These are phyloP conservation scores for Ramichloridium luteum DNA, from an alignment of 2,329 filamentous ascomycete species.

Conservation along the genomic window DNA sequence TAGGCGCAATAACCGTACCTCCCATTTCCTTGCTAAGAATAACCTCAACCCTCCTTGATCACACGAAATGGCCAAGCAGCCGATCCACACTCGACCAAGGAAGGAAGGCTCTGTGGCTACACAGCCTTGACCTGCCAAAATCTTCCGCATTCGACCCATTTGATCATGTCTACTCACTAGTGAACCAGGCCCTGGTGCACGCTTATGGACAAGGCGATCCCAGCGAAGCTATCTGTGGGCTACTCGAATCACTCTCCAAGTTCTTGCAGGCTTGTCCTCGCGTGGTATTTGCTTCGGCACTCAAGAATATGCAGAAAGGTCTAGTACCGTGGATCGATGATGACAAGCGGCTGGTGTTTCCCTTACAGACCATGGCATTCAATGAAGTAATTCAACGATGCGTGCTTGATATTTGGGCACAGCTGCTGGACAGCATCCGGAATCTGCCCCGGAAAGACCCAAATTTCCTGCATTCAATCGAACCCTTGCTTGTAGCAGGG, in stretches of 20 bases:
- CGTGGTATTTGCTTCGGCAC: constrained; percentile 41
- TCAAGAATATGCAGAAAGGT: constrained; percentile 51
- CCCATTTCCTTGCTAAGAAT: no score
- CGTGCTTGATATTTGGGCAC: constrained; percentile 35
- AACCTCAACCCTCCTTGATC: constrained; percentile 13
- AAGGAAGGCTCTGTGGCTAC: constrained; percentile 55
- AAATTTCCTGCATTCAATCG: constrained; percentile 41
- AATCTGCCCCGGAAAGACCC: constrained; percentile 46
- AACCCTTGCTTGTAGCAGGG: constrained; percentile 39
- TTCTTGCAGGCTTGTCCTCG: constrained; percentile 29
- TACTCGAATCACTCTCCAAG: constrained; percentile 7
- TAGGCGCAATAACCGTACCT: no score
- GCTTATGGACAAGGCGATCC: constrained; percentile 38
- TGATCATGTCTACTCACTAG: constrained; percentile 51
- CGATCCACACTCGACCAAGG: constrained; percentile 53
- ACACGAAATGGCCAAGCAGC: constrained; percentile 42
- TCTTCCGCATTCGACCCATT: constrained; percentile 46
- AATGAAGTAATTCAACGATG: constrained; percentile 14
- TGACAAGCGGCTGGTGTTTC: constrained; percentile 14
- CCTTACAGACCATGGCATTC: background rate
- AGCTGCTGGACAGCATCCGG: constrained; percentile 42
- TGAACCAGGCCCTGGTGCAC: constrained; percentile 40
- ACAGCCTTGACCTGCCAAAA: constrained; percentile 26
- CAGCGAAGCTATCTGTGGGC: background rate
- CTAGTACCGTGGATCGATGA: constrained; percentile 55